Conservation (phyloP, 2,329 filamentous ascomycete genomes). For the Fonsecaea monophora region DNA sequence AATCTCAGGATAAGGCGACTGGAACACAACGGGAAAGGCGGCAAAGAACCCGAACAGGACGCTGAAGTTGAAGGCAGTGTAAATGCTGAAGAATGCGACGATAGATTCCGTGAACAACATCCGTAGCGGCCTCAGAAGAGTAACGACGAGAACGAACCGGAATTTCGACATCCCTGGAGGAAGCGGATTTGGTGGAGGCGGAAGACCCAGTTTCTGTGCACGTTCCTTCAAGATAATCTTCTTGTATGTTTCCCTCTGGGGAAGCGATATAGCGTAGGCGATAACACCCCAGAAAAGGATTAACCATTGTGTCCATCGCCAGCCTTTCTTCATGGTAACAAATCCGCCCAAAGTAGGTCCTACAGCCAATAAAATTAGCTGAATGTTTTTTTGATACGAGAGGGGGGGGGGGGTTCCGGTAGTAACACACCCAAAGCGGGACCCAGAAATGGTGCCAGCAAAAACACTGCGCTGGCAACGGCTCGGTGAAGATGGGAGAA, state of each 20-base stretch:
- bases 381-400: too few relatives aligned
- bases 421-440: slow-evolving; percentile 60
- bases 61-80: slow-evolving; percentile 77
- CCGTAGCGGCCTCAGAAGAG: slow-evolving; percentile 62
- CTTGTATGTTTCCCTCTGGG: slow-evolving; percentile 69
- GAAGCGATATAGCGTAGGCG: slow-evolving; percentile 67
- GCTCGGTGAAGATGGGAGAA: slow-evolving; percentile 59
- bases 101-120: slow-evolving; percentile 74
- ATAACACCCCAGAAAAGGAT: slow-evolving; percentile 68
- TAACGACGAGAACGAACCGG: slow-evolving; percentile 49
- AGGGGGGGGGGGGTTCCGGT: too few relatives aligned
- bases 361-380: not conserved
- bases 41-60: slow-evolving; percentile 86
- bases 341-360: slow-evolving; percentile 73
- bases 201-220: slow-evolving; percentile 60
- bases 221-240: slow-evolving; percentile 70
- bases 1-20: slow-evolving; percentile 47
- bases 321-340: slow-evolving; percentile 67
- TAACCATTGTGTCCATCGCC: slow-evolving; percentile 76
- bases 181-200: slow-evolving; percentile 71
- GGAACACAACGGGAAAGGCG: slow-evolving; percentile 82
- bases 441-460: slow-evolving; percentile 69
- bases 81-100: slow-evolving; percentile 70
- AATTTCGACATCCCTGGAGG: slow-evolving; percentile 61
- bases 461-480: slow-evolving; percentile 60